Percentiles rank a stretch among this genome's conserved stretches.
Conservation (phyloP, 129 eudicot species). For the Chrysanthemum makinoi region DNA sequence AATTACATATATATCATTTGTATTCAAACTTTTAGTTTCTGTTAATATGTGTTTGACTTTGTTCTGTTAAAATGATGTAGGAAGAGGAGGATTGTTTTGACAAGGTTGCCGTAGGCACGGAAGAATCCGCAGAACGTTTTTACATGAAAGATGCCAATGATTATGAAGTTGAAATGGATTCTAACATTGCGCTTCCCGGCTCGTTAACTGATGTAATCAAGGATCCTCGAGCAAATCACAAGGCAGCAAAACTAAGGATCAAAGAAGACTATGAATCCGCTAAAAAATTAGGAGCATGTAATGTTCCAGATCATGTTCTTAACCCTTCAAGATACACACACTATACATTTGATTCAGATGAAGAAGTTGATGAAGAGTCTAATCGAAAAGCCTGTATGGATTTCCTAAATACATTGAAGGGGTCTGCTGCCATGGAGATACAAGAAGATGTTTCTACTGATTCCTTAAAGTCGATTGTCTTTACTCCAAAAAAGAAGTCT, state of each 20-base stretch:
- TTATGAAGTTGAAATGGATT: conserved; percentile 39
- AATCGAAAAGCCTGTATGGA: conserved; percentile 63
- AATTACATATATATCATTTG: too few relatives aligned
- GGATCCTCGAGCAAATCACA: conserved; percentile 82
- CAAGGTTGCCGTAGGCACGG: conserved; percentile 70
- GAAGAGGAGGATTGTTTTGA: conserved; percentile 88
- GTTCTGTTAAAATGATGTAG: conserved; percentile 34
- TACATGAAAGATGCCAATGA: conserved; percentile 54
- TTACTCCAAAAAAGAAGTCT: conserved; percentile 52
- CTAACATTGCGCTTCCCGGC: conserved; percentile 50
- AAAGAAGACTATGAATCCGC: conserved; percentile 62
- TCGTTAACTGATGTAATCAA: conserved; percentile 37
- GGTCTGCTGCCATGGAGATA: conserved; percentile 28
- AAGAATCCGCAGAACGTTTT: conserved; percentile 48
- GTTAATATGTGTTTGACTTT: not conserved
- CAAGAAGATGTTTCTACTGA: conserved; percentile 29
- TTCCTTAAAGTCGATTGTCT: conserved; percentile 43
- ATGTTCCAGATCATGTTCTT: conserved; percentile 60
- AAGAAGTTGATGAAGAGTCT: conserved; percentile 56
- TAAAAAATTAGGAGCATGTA: conserved; percentile 11
- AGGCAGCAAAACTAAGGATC: conserved; percentile 71
- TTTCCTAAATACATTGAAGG: conserved; percentile 46
- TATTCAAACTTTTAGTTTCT: not conserved
- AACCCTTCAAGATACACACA: conserved; percentile 78
- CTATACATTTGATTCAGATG: conserved; percentile 65